Percentiles rank a stretch among this genome's conserved stretches.
Evolutionary conservation across 2,329 filamentous ascomycete species (phyloP).

Genomic region (Fusarium sororula): DNA sequence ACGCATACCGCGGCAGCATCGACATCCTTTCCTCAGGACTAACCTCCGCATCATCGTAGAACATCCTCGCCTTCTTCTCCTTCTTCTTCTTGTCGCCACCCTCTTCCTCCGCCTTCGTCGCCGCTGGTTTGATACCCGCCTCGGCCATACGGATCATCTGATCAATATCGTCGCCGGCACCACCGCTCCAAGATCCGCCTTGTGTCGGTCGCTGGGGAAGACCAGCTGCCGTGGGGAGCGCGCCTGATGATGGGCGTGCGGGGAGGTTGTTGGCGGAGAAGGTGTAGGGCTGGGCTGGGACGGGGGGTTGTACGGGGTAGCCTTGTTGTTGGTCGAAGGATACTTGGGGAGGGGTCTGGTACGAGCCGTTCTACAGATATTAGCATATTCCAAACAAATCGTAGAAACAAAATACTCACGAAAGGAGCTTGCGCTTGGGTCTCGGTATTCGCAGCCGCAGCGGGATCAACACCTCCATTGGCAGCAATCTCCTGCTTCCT

Average conservation of each 20-base stretch:
- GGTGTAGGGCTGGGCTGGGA: constrained; percentile 40
- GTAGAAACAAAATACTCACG: constrained; percentile 57
- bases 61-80: constrained; percentile 74
- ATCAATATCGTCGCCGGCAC: constrained; percentile 69
- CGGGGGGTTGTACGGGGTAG: constrained; percentile 36
- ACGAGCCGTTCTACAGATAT: constrained; percentile 50
- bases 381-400: constrained; percentile 2
- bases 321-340: constrained; percentile 38
- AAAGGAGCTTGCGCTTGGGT: constrained; percentile 63
- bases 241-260: constrained; percentile 53
- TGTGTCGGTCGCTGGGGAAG: constrained; percentile 57
- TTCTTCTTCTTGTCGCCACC: constrained; percentile 70
- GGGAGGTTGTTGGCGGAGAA: constrained; percentile 57
- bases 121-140: constrained; percentile 62
- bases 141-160: constrained; percentile 72
- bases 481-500: constrained; percentile 67
- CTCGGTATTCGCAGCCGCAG: constrained; percentile 48
- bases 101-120: constrained; percentile 51
- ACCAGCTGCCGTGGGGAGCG: constrained; percentile 50
- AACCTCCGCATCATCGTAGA: constrained; percentile 81
- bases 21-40: constrained; percentile 94
- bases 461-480: constrained; percentile 55
- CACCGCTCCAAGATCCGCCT: constrained; percentile 44
- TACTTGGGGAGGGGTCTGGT: constrained; percentile 36
- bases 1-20: constrained; percentile 77